Base-by-base conservation (phyloP, 768 basidiomycete species). In the Agrocybe praecox region DNA sequence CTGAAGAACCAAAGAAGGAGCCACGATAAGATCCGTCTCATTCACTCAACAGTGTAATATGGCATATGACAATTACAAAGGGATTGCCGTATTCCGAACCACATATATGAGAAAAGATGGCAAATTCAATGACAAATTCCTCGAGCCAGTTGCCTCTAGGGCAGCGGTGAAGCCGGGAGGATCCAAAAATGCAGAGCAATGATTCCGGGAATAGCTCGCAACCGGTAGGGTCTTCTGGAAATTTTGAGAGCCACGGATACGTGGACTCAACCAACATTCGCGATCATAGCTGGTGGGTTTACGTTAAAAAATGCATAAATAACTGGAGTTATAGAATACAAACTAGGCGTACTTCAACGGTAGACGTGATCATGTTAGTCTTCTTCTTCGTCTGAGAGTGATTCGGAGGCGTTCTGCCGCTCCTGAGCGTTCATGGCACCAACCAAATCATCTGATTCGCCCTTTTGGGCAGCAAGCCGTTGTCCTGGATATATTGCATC, bases 341-440 rank as follows among this genome's bases (percentile, higher is more conserved):
- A 65, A 48, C 47, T 55, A 56, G 56, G 62, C 66, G 54, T 53
- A 67, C 65, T 61, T 60, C 49, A 21, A 29, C 52, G 53, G 21
- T 43, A 36, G 54, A 62, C 46, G 56, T 56, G 53, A 47, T 32
- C 33, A 48, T 54, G 55, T 63, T 46, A 64, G 75, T 71, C 82
- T 58, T 87, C 84, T 55, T 89, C 87, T 52, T 89, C 88, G 67
- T 88, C 86, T 53, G 81, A 86, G 43, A 76, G 68, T 15, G 75
- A 65, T 49, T 83, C 85, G 24, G 82, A 79, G 5, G 70, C 75
- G 52, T 82, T 80, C 55, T 81, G 81, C 36, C 76, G 74, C 65
- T 87, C 86, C 66, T 91, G 83, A 1, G 90, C 92, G 36, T 83
- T 88, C 87, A 94, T 92, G 29, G 91, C 90, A 29, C 90, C 92